Base-by-base conservation (phyloP, 1,139 yeast species). In the Lodderomyces metapsilosis region DNA sequence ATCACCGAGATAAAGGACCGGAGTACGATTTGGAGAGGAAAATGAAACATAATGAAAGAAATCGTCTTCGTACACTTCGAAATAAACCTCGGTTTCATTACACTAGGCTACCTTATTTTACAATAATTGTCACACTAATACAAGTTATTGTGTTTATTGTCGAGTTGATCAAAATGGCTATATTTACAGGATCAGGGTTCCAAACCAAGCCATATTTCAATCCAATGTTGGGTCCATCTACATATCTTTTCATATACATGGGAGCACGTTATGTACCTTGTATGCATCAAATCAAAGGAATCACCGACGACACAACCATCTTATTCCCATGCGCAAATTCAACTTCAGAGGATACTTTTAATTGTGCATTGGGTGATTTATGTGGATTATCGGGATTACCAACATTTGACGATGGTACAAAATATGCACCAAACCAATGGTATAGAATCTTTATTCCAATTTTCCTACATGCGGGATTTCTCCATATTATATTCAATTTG, bases 171-270 rank as follows among this genome's bases (percentile, higher is more conserved):
- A 68, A 65, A 45, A 80, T 81, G 87, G 72, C 82, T 3, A 52
- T 60, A 6, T 63, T 79, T 37, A 84, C 91, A 0, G 88, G 88
- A 2, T 72, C 80, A 4, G 82, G 86, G 2, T 77, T 84, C 48
- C 88, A 81, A 57, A 80, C 88, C 0, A 61, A 80, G 51, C 92
- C 92, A 2, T 75, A 80, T 45, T 82, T 84, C 64, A 84, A 84
- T 56, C 91, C 91, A 8, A 84, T 84, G 91, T 61, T 84, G 37
- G 92, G 92, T 0, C 92, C 92, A n/a, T 82, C 88, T 2, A 66
- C 83, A 0, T 82, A 82, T 52, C 64, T 83, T 7, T 68, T 80
- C 54, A 81, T 84, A 44, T 76, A 81, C 51, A 76, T 82, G 78
- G 91, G 91, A 1, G 84, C 89, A 2, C 61, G 91, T 34, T 84